Base-by-base conservation (phyloP, 495 filamentous ascomycete genomes). In the Umbilicaria muhlenbergii region DNA sequence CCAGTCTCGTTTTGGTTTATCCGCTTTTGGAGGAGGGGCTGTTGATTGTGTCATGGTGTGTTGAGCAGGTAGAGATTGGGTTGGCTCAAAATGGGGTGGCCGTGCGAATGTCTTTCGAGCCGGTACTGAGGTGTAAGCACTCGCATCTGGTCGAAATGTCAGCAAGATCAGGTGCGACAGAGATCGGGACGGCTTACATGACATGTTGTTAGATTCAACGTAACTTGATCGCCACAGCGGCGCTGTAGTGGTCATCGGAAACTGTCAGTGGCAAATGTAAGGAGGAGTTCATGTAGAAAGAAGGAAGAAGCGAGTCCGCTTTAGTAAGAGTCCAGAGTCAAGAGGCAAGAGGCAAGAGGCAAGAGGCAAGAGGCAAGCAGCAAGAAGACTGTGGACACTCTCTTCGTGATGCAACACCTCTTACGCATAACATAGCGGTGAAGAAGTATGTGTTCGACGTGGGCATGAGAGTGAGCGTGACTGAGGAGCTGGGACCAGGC, bases 1-100 rank as follows among this genome's bases (percentile, higher is more conserved):
- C 75, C 81, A 94, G 51, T 80, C 73, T 53, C 74, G 59, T 80
- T 83, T 56, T 66, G 46, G 60, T 59, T 47, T 67, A 51, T 46
- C 61, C 42, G 41, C 42, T 24, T 40, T 46, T 39, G 58, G 45
- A 41, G 51, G 61, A 17, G 50, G 18, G 18, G 56, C 41, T 38
- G 61, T 35, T 17, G 56, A 46, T 13, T 59, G 32, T 42, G 53
- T 24, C 3, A 41, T 33, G 19, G 52, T 21, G 12, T 51, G 51
- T 34, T 46, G 56, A 38, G 17, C 28, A 12, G 36, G 32, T 28
- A 34, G 8, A 28, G 24, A 8, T 28, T 28, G 24, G 5, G 8
- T 6, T 36, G 41, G 13, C 31, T 16, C 42, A 38, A 40, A 24
- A 38, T 47, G 28, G 32, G 33, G 31, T 10, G 58, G 57, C 13